Base-by-base conservation (phyloP, 108 stramenopile genomes). In the Nitzschia sp. region DNA sequence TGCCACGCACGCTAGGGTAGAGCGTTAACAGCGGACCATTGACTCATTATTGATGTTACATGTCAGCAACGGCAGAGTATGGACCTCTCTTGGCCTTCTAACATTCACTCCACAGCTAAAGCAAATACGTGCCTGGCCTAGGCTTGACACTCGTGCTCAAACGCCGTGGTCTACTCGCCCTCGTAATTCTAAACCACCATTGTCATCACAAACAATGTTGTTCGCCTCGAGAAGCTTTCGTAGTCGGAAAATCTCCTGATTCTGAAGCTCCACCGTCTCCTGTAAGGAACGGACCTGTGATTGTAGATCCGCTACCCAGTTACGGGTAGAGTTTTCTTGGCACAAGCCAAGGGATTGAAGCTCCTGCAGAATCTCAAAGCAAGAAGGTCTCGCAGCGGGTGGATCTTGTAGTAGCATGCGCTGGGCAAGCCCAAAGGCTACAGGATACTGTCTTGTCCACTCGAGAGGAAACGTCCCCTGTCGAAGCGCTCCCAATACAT, bases 161-260 rank as follows among this genome's bases (percentile, higher is more conserved):
- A n/a, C n/a, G n/a, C n/a, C n/a, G n/a, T n/a, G n/a, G n/a, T n/a
- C n/a, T n/a, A n/a, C n/a, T n/a, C n/a, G n/a, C n/a, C n/a, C n/a
- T n/a, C n/a, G n/a, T n/a, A n/a, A n/a, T n/a, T n/a, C n/a, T n/a
- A n/a, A n/a, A n/a, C n/a, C n/a, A n/a, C n/a, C n/a, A n/a, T n/a
- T n/a, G n/a, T n/a, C n/a, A n/a, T n/a, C n/a, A n/a, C n/a, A 8
- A 42, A 8, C 15, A 19, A 65, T 65, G 9, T 47, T 47, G 29
- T 65, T 17, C 28, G 47, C 25, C 19, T 49, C 30, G 11, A 65
- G 31, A 21, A 65, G 21, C 25, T 65, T 46, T 4, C 26, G 46
- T 24, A 65, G 47, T 30, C 64, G 46, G 1, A 6, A 28, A 65
- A 65, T 65, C 30, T 65, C 64, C 24, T 29, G 64, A 65, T 48